phyloP scores from a whole-genome alignment of 192 early-diverging fungal genomes.

The Umbelopsis isabellina region DNA sequence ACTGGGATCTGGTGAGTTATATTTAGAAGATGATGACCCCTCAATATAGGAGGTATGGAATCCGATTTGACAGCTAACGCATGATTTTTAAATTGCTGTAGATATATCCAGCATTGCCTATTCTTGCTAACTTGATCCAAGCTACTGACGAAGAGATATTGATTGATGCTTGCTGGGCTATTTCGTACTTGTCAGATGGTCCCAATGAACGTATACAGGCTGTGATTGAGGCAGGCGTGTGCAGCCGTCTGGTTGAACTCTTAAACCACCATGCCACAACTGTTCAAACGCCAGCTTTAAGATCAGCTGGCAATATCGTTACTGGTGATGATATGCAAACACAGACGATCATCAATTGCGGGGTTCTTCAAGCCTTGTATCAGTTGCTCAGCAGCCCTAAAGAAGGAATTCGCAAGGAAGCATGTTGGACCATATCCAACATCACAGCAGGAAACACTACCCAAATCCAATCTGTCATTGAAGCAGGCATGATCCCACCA shows the following conservation, averaged over 20 bases:
- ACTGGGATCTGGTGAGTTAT: constrained; percentile 60
- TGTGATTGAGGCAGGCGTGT: constrained; percentile 78
- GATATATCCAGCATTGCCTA: constrained; percentile 27
- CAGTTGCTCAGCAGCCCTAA: constrained; percentile 48
- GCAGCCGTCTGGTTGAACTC: constrained; percentile 70
- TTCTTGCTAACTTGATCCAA: constrained; percentile 69
- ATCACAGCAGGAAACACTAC: constrained; percentile 49
- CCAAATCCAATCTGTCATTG: constrained; percentile 53
- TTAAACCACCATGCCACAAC: constrained; percentile 56
- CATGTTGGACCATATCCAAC: constrained; percentile 59
- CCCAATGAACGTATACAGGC: constrained; percentile 74
- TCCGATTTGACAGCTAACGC: not conserved
- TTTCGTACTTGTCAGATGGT: constrained; percentile 79
- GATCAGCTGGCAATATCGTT: constrained; percentile 81
- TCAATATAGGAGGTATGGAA: not conserved
- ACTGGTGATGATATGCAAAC: constrained; percentile 82
- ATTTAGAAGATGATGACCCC: not conserved
- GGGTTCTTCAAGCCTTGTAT: constrained; percentile 57
- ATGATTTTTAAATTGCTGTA: not conserved
- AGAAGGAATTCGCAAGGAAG: constrained; percentile 50
- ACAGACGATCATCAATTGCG: constrained; percentile 72
- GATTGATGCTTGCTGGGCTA: constrained; percentile 82
- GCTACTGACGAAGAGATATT: constrained; percentile 74
- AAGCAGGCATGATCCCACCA: constrained; percentile 47
- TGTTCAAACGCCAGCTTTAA: constrained; percentile 76